phyloP scores from a whole-genome alignment of 1,284 basidiomycete species.

The Thelephora terrestris region DNA sequence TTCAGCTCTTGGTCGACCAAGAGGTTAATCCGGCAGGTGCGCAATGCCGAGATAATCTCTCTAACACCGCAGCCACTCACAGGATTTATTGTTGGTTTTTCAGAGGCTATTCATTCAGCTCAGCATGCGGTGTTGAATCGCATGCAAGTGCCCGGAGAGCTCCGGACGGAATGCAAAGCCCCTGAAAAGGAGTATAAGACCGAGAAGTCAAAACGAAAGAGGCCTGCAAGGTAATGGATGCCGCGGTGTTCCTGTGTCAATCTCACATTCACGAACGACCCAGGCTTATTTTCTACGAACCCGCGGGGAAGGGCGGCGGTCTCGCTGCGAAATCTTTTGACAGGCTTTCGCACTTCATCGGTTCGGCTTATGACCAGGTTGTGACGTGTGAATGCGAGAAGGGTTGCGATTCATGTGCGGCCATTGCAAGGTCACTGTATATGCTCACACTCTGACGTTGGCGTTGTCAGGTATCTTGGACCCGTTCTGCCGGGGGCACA shows the following conservation, averaged over 20 bases:
- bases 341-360: constrained; percentile 61
- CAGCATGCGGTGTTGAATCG: constrained; percentile 78
- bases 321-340: constrained; percentile 78
- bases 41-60: too few species aligned
- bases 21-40: constrained; percentile 44
- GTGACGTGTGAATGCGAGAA: constrained; percentile 58
- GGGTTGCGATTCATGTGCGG: constrained; percentile 69
- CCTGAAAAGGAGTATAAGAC: constrained; percentile 68
- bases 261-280: neutral
- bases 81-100: neutral
- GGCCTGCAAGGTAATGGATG: constrained; percentile 64
- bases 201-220: constrained; percentile 50
- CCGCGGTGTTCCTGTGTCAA: neutral
- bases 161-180: constrained; percentile 83
- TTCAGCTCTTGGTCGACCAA: constrained; percentile 46
- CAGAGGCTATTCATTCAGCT: constrained; percentile 76
- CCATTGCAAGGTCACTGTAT: neutral
- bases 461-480: constrained; percentile 47
- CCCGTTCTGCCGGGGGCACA: constrained; percentile 52
- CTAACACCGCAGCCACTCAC: neutral
- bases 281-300: constrained; percentile 81
- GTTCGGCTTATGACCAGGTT: constrained; percentile 54
- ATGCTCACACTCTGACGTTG: neutral
- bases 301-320: constrained; percentile 60
- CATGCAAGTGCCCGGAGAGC: constrained; percentile 60